phyloP scores from a whole-genome alignment of 208 protist genomes.

The Acanthamoeba royreba region DNA sequence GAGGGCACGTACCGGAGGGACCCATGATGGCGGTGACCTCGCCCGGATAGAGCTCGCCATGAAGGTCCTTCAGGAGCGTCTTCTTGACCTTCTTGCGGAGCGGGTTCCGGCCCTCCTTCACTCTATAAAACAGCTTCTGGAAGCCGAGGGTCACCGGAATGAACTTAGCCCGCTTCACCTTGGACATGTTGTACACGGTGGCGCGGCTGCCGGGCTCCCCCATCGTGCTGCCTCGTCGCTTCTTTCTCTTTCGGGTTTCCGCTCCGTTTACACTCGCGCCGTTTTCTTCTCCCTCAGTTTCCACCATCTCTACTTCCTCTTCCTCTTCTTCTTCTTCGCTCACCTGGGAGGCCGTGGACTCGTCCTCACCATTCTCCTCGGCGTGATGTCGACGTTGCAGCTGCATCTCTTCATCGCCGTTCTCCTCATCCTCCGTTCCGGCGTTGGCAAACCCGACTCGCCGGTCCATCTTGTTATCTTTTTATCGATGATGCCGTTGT shows the following conservation, averaged over 20 bases:
- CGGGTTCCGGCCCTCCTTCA: neutral
- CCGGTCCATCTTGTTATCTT: no score
- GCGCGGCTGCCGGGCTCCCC: neutral
- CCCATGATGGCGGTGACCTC: conserved; percentile 23
- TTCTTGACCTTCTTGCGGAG: neutral
- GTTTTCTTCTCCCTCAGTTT: neutral
- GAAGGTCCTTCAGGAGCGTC: conserved; percentile 11
- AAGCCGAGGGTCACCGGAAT: neutral
- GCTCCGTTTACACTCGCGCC: neutral
- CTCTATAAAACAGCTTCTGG: neutral
- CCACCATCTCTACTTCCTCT: neutral
- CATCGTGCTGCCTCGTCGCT: neutral
- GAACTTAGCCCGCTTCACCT: neutral
- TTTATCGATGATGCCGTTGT: no score
- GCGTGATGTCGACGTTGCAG: neutral
- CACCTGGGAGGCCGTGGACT: neutral
- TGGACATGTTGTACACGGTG: neutral
- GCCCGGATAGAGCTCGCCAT: neutral
- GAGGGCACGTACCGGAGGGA: neutral
- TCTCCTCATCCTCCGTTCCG: no score
- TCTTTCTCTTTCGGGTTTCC: neutral
- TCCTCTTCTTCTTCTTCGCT: neutral
- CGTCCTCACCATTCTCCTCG: neutral
- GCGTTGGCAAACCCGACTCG: no score
- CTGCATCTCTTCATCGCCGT: no score